Conservation (phyloP, 768 basidiomycete species). For the Mycena rebaudengoi region DNA sequence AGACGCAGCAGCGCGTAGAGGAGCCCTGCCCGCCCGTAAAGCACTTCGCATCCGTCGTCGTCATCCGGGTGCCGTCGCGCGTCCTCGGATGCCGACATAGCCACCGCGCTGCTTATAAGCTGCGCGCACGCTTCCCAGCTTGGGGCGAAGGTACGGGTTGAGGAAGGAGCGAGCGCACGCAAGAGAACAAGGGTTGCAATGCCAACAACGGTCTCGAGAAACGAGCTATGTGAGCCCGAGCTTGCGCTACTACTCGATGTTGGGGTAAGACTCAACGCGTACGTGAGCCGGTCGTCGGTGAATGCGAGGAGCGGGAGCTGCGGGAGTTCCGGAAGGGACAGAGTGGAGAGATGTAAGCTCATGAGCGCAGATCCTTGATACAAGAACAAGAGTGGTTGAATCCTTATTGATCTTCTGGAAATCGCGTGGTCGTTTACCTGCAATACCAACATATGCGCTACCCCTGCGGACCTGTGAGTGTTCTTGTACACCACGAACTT, state of each 20-base stretch:
- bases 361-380: conserved; percentile 23
- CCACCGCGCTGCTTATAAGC: conserved; percentile 33
- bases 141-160: background rate
- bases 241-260: conserved; percentile 18
- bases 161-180: conserved; percentile 31
- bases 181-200: conserved; percentile 46
- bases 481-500: conserved; percentile 34
- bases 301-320: conserved; percentile 14
- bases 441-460: conserved; percentile 37
- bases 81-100: conserved; percentile 34
- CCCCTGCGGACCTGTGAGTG: conserved; percentile 26
- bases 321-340: conserved; percentile 1
- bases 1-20: conserved; percentile 61
- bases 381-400: background rate
- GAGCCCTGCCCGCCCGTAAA: conserved; percentile 67
- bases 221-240: conserved; percentile 38
- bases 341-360: conserved; percentile 19
- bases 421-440: conserved; percentile 26
- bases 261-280: conserved; percentile 5
- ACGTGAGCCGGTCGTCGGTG: conserved; percentile 31
- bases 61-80: conserved; percentile 25
- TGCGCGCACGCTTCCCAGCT: conserved; percentile 30
- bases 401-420: background rate
- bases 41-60: conserved; percentile 63
- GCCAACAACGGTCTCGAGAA: conserved; percentile 52